Conservation (phyloP, 2,329 filamentous ascomycete genomes). For the Elsinoe arachidis region DNA sequence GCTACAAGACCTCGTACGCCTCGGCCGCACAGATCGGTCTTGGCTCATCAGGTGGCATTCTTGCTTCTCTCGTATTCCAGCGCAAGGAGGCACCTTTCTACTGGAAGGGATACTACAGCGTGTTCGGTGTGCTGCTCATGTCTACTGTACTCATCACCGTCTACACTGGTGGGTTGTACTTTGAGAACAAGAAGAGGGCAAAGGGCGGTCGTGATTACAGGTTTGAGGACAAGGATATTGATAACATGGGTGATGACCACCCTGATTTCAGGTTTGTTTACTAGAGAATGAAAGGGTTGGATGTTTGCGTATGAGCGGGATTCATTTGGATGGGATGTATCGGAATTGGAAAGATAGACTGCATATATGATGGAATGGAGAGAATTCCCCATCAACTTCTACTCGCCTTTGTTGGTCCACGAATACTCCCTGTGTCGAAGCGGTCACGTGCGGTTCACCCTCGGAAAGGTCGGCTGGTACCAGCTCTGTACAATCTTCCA, state of each 20-base stretch:
- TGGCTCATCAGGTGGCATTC: constrained; percentile 35
- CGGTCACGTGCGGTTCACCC: too few relatives aligned
- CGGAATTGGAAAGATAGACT: not conserved
- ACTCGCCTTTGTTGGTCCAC: not conserved
- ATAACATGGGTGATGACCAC: constrained; percentile 46
- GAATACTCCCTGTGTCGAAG: not conserved
- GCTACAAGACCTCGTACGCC: constrained; percentile 30
- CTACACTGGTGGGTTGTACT: constrained; percentile 1
- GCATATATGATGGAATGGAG: not conserved
- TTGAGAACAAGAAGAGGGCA: constrained; percentile 42
- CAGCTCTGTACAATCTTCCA: too few relatives aligned
- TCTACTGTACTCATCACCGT: constrained; percentile 6
- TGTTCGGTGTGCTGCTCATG: constrained; percentile 11
- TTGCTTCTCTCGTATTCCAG: constrained; percentile 33
- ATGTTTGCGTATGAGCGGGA: not conserved
- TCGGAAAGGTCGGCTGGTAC: too few relatives aligned
- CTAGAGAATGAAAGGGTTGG: not conserved
- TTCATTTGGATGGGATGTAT: not conserved
- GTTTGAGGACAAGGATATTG: constrained; percentile 33
- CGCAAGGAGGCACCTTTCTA: constrained; percentile 12
- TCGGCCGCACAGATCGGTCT: constrained; percentile 33
- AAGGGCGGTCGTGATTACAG: constrained; percentile 39
- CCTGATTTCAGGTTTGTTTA: constrained; percentile 38
- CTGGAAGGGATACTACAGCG: constrained; percentile 10
- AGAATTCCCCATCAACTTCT: not conserved